phyloP scores from a whole-genome alignment of 2,329 filamentous ascomycete genomes.

The Neocucurbitaria cava region DNA sequence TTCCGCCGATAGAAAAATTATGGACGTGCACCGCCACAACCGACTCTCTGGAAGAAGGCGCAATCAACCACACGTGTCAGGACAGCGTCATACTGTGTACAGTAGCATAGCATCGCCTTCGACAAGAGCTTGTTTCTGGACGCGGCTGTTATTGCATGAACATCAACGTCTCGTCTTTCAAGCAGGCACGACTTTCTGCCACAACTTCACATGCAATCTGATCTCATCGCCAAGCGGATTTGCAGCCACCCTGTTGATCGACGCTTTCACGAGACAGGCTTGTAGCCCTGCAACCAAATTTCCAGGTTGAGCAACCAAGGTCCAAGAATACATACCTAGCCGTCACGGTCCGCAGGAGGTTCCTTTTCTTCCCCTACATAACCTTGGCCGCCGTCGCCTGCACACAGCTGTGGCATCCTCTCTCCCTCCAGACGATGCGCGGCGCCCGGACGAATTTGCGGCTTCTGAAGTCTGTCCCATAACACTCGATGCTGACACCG shows the following conservation, averaged over 20 bases:
- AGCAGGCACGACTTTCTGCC: not conserved
- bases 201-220: slow-evolving; percentile 24
- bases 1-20: slow-evolving; percentile 24
- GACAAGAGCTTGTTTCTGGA: not conserved
- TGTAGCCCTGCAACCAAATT: slow-evolving; percentile 27
- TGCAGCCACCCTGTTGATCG: slow-evolving; percentile 23
- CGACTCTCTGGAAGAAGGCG: not conserved
- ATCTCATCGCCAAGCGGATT: slow-evolving; percentile 32
- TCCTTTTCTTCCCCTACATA: slow-evolving; percentile 17
- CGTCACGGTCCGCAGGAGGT: slow-evolving; percentile 12
- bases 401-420: slow-evolving; percentile 44
- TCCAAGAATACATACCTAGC: slow-evolving; percentile 23
- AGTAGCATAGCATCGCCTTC: not conserved
- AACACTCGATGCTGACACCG: slow-evolving; percentile 26
- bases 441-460: slow-evolving; percentile 43
- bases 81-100: not conserved
- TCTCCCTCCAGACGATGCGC: slow-evolving; percentile 41
- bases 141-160: not conserved
- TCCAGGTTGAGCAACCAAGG: slow-evolving; percentile 20
- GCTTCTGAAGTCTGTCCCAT: slow-evolving; percentile 24
- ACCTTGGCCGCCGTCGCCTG: slow-evolving; percentile 33
- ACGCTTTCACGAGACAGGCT: slow-evolving; percentile 26
- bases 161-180: not conserved
- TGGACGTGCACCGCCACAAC: slow-evolving; percentile 17
- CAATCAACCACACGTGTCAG: not conserved